Conservation (phyloP, 2,329 filamentous ascomycete species). For the Alternaria brassicae region DNA sequence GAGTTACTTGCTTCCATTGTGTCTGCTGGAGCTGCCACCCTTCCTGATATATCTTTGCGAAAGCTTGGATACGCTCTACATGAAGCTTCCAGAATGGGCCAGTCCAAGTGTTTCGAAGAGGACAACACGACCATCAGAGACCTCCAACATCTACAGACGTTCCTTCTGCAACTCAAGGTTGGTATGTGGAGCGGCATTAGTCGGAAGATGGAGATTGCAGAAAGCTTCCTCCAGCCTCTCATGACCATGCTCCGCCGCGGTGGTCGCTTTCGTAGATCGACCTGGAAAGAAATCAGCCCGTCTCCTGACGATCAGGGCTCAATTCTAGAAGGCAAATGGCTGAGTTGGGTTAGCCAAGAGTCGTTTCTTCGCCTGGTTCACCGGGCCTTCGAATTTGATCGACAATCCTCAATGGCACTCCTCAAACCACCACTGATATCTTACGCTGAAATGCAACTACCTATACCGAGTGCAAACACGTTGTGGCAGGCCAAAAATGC, state of each 20-base stretch:
- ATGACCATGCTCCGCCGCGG: constrained; percentile 64
- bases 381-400: constrained; percentile 69
- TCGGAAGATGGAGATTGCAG: constrained; percentile 65
- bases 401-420: constrained; percentile 71
- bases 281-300: constrained; percentile 61
- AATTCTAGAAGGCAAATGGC: constrained; percentile 70
- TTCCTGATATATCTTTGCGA: constrained; percentile 63
- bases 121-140: constrained; percentile 61
- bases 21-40: constrained; percentile 66
- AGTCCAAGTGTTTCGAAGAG: constrained; percentile 55
- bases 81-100: constrained; percentile 55
- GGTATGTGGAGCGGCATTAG: constrained; percentile 67
- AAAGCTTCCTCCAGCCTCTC: constrained; percentile 63
- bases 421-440: constrained; percentile 70
- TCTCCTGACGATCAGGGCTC: constrained; percentile 63
- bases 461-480: constrained; percentile 66
- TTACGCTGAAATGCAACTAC: constrained; percentile 72
- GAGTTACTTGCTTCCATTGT: constrained; percentile 68
- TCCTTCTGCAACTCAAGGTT: constrained; percentile 59
- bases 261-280: constrained; percentile 65
- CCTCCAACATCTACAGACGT: constrained; percentile 60
- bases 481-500: constrained; percentile 72
- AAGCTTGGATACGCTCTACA: constrained; percentile 65
- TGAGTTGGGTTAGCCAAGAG: constrained; percentile 68
- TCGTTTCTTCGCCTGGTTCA: constrained; percentile 73